These are phyloP conservation scores for Aspergillus aculeatinus DNA, from an alignment of 2,329 filamentous ascomycete genomes.

Conservation along the genomic window DNA sequence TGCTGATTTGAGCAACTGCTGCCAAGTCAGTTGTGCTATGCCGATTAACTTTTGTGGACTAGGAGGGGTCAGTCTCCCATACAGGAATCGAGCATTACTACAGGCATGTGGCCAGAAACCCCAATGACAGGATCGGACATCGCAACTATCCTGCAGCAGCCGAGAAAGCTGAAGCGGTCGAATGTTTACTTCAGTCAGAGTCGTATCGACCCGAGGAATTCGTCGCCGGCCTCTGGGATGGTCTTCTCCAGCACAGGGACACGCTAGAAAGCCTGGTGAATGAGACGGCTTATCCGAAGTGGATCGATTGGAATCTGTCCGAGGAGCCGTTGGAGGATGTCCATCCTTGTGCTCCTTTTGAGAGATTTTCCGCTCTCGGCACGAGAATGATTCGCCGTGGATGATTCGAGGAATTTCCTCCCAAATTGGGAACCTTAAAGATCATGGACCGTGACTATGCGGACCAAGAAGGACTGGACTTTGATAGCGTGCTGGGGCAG, in stretches of 20 bases:
- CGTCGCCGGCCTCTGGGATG: background rate
- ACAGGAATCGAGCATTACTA: background rate
- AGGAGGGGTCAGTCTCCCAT: background rate
- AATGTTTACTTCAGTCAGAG: background rate
- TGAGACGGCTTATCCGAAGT: background rate
- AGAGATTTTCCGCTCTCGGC: no score
- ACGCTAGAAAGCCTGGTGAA: background rate
- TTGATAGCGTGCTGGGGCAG: no score
- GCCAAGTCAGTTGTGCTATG: background rate
- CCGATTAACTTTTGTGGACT: background rate
- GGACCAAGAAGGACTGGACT: no score
- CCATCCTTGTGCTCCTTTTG: no score
- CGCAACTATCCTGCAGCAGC: background rate
- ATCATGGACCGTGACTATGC: no score
- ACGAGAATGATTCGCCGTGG: no score
- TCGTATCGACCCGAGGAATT: background rate
- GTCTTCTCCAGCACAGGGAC: background rate
- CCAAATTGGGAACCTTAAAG: no score
- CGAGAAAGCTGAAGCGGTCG: background rate
- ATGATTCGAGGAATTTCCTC: no score
- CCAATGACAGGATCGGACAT: background rate
- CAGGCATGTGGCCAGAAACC: background rate
- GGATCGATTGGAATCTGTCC: background rate
- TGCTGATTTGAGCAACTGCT: no score
- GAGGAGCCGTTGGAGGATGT: no score